These are phyloP conservation scores for Fusarium tjaetaba DNA, from an alignment of 2,329 filamentous ascomycete genomes.

Conservation along the genomic window DNA sequence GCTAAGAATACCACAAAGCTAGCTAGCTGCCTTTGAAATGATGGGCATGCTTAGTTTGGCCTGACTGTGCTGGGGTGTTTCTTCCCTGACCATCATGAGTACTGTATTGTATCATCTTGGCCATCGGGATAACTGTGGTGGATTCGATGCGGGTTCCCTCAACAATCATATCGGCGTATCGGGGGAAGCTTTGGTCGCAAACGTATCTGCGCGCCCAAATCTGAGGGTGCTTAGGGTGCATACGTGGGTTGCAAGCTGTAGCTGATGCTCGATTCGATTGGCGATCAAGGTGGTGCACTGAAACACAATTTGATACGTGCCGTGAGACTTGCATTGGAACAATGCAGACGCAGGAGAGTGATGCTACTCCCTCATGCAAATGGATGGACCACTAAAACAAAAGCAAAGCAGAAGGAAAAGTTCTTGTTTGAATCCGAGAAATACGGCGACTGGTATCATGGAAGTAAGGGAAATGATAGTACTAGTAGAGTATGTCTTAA, in stretches of 20 bases:
- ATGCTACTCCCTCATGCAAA: neutral
- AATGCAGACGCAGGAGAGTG: neutral
- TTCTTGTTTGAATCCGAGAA: neutral
- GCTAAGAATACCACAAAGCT: neutral
- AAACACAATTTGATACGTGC: slow-evolving; percentile 25
- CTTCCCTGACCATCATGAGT: neutral
- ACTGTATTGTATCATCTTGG: neutral
- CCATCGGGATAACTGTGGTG: neutral
- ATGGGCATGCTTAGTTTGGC: neutral
- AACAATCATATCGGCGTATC: neutral
- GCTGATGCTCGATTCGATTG: slow-evolving; percentile 3
- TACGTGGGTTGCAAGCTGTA: neutral
- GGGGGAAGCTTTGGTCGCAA: neutral
- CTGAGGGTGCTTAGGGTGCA: neutral
- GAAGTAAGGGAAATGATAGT: neutral
- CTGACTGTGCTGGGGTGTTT: neutral
- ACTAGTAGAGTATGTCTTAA: neutral
- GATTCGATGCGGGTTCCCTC: neutral
- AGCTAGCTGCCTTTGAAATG: neutral
- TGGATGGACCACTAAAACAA: neutral
- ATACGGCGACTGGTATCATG: neutral
- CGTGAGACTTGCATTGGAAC: slow-evolving; percentile 14
- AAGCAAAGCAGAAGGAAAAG: neutral
- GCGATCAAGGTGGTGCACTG: slow-evolving; percentile 13
- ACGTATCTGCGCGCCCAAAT: neutral